Base-by-base conservation (phyloP, 805 yeast genomes). In the Brettanomyces bruxellensis region DNA sequence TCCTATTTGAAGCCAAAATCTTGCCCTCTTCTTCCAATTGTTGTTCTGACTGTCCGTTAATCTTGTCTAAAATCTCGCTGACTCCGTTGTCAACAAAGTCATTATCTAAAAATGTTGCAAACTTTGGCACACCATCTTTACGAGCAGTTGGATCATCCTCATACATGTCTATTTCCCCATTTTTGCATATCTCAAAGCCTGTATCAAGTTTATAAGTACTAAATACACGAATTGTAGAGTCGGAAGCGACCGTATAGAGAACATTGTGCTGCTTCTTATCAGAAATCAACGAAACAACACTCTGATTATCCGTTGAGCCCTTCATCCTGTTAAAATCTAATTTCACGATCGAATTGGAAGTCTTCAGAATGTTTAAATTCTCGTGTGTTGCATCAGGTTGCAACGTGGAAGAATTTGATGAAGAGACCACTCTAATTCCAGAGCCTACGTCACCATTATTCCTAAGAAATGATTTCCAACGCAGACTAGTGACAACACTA, bases 171-270 rank as follows among this genome's bases (percentile, higher is more conserved):
- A 69, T 50, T 4, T 73, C 64, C 1, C 82, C 83, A 79, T 86
- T 80, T 41, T 69, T 66, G 49, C 71, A 79, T 22, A 81, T 70
- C 40, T 73, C 73, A 46, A 73, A 75, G 37, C 76, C 79, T n/a
- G 73, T 75, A 36, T 75, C 81, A 45, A 71, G 64, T 50, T 80
- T 84, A 59, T 73, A 78, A 18, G 83, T 75, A 0, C 84, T 75
- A 86, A 90, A 88, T 0, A 84, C 73, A 28, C 88, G 68, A 40
- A 90, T 56, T 9, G 71, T 68, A 5, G 72, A 65, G 54, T 84
- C 88, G 14, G 72, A 65, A 28, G 83, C 67, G n/a, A 81, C 54
- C 0, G 95, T 79, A 58, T 82, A 88, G 5, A 89, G 64, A 1
- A 76, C 69, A 47, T 79, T 75, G 14, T 72, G 71, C 38, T 68